Conservation (phyloP, 495 filamentous ascomycete species). For the Endocarpon pusillum region DNA sequence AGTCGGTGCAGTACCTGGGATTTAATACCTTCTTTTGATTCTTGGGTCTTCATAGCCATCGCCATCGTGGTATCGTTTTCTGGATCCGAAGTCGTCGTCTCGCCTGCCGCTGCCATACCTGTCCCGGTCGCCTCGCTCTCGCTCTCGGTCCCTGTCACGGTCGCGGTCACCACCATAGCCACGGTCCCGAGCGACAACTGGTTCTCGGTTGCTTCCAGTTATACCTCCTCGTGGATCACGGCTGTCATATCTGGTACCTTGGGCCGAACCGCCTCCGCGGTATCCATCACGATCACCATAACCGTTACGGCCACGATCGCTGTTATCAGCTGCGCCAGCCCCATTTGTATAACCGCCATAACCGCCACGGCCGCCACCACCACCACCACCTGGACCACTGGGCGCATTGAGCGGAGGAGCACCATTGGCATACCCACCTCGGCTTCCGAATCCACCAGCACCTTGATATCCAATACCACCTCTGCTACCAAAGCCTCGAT, state of each 20-base stretch:
- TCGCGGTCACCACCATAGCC: slow-evolving; percentile 30
- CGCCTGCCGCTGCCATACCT: slow-evolving; percentile 44
- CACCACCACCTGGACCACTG: slow-evolving; percentile 55
- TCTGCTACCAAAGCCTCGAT: slow-evolving; percentile 15
- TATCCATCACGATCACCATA: slow-evolving; percentile 21
- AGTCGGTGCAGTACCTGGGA: slow-evolving; percentile 12
- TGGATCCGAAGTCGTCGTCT: slow-evolving; percentile 38
- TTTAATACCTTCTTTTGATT: slow-evolving; percentile 60
- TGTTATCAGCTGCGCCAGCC: slow-evolving; percentile 29
- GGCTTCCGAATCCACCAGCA: slow-evolving; percentile 35
- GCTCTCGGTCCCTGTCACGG: slow-evolving; percentile 33
- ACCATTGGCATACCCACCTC: slow-evolving; percentile 29
- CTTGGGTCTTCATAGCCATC: slow-evolving; percentile 61
- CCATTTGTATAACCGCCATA: slow-evolving; percentile 19
- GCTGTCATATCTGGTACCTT: slow-evolving; percentile 14
- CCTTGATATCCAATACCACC: slow-evolving; percentile 45
- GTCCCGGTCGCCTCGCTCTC: slow-evolving; percentile 26
- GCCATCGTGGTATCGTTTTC: slow-evolving; percentile 40
- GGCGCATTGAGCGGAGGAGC: slow-evolving; percentile 62
- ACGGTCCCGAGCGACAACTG: slow-evolving; percentile 25
- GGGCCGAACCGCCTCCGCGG: slow-evolving; percentile 12
- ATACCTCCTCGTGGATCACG: slow-evolving; percentile 28
- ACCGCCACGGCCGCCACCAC: slow-evolving; percentile 34
- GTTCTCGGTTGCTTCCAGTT: slow-evolving; percentile 39
- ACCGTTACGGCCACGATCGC: slow-evolving; percentile 21